phyloP scores from a whole-genome alignment of 2,329 filamentous ascomycete species.

The Coniochaeta ligniaria region DNA sequence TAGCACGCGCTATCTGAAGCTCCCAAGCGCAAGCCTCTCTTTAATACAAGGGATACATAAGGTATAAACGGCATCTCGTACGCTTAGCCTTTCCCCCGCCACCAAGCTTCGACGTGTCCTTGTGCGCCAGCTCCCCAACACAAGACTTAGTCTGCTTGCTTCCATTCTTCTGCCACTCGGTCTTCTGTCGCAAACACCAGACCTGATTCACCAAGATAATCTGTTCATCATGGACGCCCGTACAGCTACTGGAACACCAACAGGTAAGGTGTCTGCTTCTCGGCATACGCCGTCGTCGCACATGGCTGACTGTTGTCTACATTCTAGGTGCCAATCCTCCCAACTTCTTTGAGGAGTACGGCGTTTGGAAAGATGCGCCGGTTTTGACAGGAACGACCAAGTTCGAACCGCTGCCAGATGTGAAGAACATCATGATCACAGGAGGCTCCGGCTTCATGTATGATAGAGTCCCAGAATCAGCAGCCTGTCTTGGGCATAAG shows the following conservation, averaged over 20 bases:
- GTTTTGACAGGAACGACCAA: constrained; percentile 62
- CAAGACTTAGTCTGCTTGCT: neutral
- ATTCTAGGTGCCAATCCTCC: constrained; percentile 14
- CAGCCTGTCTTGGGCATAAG: neutral
- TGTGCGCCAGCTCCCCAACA: neutral
- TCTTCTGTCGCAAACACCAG: neutral
- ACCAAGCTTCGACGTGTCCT: neutral
- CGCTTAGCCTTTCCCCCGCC: neutral
- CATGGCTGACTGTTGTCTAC: constrained; percentile 10
- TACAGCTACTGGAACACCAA: neutral
- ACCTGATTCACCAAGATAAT: neutral
- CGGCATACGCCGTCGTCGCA: constrained; percentile 3
- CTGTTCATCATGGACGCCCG: neutral
- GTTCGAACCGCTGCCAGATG: constrained; percentile 60
- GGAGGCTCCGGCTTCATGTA: constrained; percentile 84
- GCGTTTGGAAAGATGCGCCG: constrained; percentile 66
- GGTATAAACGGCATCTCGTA: neutral
- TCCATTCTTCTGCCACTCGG: neutral
- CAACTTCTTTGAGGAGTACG: constrained; percentile 49
- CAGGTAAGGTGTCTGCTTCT: neutral
- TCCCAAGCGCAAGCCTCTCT: neutral
- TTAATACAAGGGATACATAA: neutral
- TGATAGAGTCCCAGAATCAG: constrained; percentile 20
- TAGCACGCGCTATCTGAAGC: neutral
- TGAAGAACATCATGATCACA: constrained; percentile 77